Conservation (phyloP, 257 asterid genomes). For the Solanum dulcamara region DNA sequence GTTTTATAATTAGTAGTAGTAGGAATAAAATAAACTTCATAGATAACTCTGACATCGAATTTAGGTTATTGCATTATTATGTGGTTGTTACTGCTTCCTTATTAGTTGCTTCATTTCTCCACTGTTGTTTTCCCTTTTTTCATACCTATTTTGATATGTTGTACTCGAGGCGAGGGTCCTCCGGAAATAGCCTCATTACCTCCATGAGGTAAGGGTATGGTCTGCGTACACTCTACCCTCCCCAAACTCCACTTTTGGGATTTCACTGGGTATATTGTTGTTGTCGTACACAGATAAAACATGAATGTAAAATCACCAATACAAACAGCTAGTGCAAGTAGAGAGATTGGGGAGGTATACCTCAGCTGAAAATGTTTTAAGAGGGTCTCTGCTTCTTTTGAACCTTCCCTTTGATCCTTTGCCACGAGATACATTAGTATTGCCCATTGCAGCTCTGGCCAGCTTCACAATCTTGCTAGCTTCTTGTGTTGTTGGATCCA, state of each 20-base stretch:
- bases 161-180: too few species aligned
- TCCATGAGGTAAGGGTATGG: too few species aligned
- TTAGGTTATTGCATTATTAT: too few species aligned
- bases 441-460: constrained; percentile 93
- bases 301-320: neutral
- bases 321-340: neutral
- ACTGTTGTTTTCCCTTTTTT: too few species aligned
- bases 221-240: too few species aligned
- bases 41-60: neutral
- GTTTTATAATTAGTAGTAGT: neutral
- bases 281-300: neutral
- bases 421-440: constrained; percentile 27
- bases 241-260: too few species aligned
- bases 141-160: too few species aligned
- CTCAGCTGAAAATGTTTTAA: constrained; percentile 78
- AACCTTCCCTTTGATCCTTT: constrained; percentile 56
- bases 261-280: too few species aligned
- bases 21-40: neutral
- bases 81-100: too few species aligned
- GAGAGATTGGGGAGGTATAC: constrained; percentile 17
- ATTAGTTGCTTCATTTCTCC: too few species aligned
- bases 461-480: constrained; percentile 93
- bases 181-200: too few species aligned
- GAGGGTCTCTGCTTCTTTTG: constrained; percentile 60
- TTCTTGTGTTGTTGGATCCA: constrained; percentile 90